Percentiles rank a stretch among this genome's conserved stretches.
Evolutionary conservation across 2,329 filamentous ascomycete genomes (phyloP).

Genomic region (Sporothrix inflata): DNA sequence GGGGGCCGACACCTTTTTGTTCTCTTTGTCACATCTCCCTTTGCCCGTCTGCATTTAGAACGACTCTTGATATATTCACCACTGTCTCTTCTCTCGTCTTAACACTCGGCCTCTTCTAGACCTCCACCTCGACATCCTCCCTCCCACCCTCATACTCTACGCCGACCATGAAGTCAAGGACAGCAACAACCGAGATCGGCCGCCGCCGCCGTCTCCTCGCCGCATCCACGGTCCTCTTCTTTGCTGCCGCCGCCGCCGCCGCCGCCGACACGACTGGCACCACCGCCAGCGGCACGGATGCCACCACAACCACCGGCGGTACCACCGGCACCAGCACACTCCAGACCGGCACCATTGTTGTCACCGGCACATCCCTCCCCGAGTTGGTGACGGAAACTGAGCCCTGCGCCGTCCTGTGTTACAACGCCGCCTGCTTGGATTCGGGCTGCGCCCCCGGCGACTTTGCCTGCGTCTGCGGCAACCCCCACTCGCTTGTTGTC

Average conservation of each 20-base stretch:
- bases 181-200: conserved; percentile 10
- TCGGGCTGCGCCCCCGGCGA: conserved; percentile 31
- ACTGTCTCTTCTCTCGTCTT: not conserved
- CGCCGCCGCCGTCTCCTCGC: not conserved
- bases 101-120: not conserved
- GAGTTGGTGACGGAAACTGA: conserved; percentile 31
- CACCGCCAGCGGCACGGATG: not conserved
- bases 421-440: conserved; percentile 33
- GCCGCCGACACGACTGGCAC: not conserved
- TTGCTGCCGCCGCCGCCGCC: not conserved
- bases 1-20: not conserved
- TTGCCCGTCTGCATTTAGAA: not conserved
- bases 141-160: not conserved
- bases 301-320: not conserved
- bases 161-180: conserved; percentile 3
- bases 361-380: conserved; percentile 32
- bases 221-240: conserved; percentile 2
- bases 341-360: conserved; percentile 19
- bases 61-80: not conserved
- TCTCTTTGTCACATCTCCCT: not conserved
- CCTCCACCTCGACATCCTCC: not conserved
- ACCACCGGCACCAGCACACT: not conserved
- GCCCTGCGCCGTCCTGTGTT: conserved; percentile 34
- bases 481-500: conserved; percentile 35
- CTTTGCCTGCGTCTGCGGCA: conserved; percentile 34